Percentiles rank a stretch among this genome's conserved stretches.
Conservation (phyloP, 2,329 filamentous ascomycete species). For the Pseudogymnoascus sp. region DNA sequence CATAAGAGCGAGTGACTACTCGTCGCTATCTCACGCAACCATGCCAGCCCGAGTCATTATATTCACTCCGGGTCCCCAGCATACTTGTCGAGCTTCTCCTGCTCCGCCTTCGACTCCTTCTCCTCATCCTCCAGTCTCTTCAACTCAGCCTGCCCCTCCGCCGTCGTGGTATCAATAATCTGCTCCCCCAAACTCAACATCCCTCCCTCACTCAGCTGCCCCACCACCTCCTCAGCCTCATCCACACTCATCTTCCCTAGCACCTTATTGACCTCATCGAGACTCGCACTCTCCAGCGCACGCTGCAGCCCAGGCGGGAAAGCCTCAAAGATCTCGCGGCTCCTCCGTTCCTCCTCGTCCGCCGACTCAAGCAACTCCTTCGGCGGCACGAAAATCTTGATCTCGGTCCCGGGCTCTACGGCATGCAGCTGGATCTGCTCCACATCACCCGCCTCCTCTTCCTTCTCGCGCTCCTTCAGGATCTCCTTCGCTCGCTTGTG, state of each 20-base stretch:
- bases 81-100: slow-evolving; percentile 25
- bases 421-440: slow-evolving; percentile 98
- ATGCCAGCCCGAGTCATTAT: background rate
- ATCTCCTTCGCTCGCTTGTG: slow-evolving; percentile 53
- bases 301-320: slow-evolving; percentile 76
- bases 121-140: slow-evolving; percentile 63
- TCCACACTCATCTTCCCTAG: slow-evolving; percentile 81
- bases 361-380: slow-evolving; percentile 43
- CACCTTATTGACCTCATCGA: slow-evolving; percentile 84
- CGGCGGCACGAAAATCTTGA: slow-evolving; percentile 77
- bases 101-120: slow-evolving; percentile 19
- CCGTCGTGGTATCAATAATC: slow-evolving; percentile 90
- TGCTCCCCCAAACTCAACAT: slow-evolving; percentile 88
- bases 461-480: slow-evolving; percentile 39
- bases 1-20: background rate
- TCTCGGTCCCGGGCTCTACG: slow-evolving; percentile 85
- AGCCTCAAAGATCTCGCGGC: slow-evolving; percentile 69
- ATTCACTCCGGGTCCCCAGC: slow-evolving; percentile 29
- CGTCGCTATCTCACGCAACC: background rate
- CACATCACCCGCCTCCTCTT: slow-evolving; percentile 55
- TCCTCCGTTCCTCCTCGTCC: slow-evolving; percentile 54
- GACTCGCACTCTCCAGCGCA: slow-evolving; percentile 77
- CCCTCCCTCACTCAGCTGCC: slow-evolving; percentile 70
- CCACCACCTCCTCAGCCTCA: slow-evolving; percentile 78
- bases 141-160: slow-evolving; percentile 70